Base-by-base conservation (phyloP, 768 basidiomycete species). In the Artomyces pyxidatus region DNA sequence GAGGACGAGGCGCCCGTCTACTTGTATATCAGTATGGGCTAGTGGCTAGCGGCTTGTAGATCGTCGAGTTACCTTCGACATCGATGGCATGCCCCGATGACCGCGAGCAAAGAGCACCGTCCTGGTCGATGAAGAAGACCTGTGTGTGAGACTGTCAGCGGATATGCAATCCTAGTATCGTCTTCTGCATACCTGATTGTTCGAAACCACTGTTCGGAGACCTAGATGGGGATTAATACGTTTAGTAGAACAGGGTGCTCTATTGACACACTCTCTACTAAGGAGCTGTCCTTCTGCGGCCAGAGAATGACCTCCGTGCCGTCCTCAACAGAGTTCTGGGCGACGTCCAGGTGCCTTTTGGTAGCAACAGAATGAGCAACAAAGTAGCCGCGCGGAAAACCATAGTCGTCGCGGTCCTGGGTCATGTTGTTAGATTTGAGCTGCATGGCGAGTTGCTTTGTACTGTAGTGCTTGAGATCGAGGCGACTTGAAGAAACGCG, bases 121-220 rank as follows among this genome's bases (percentile, higher is more conserved):
- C 76, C 2, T 77, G 74, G 61, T 92, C 89, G 46, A 91, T 77
- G 68, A 87, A 91, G 68, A 89, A 91, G 16, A 91, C 85, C 85
- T 90, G 45, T 35, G 45, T 17, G 12, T 43, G 25, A 23, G 39
- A 19, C 14, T 10, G n/a, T n/a, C n/a, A n/a, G n/a, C n/a, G n/a
- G 35, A 37, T 22, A 4, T 25, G 42, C 25, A 12, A n/a, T 25
- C 42, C 9, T n/a, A 22, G 17, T 6, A 37, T 19, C 14, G 11
- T 9, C 6, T 37, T 12, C n/a, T 16, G 56, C 67, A 25, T 35
- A 78, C 87, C 72, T 90, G 88, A 56, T 92, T 91, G 53, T 86
- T 80, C 2, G 81, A 72, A 28, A 76, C 74, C 0, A 83, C 84
- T 51, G 71, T 74, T 50, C 89, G 71, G 61, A 88, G 74, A 41